Percentiles rank a stretch among this genome's conserved stretches.
Conservation (phyloP, 2,329 filamentous ascomycete species). For the Colletotrichum gigasporum region DNA sequence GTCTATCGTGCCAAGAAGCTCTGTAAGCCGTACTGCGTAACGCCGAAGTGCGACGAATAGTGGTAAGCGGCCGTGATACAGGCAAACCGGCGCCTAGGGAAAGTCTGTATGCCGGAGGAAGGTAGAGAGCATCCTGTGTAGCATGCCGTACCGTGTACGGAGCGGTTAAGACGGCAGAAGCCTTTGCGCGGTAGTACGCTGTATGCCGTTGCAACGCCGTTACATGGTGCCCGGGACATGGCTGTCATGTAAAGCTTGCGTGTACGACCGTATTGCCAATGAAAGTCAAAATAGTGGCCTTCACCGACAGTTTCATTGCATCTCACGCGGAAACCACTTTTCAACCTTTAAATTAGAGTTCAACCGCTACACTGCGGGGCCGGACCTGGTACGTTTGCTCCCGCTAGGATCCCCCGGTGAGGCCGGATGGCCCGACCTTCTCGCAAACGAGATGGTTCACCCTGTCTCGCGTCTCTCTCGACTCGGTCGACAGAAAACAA, state of each 20-base stretch:
- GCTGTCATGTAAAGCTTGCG: not conserved
- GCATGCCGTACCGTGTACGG: no score
- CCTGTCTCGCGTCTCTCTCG: not conserved
- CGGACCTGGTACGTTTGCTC: conserved; percentile 7
- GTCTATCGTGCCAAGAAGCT: not conserved
- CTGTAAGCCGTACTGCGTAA: no score
- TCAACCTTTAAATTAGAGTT: conserved; percentile 6
- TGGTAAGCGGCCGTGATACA: no score
- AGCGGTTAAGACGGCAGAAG: not conserved
- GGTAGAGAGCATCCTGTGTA: no score
- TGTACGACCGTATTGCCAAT: not conserved
- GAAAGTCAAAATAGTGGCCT: not conserved
- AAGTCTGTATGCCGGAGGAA: not conserved
- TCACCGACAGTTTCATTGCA: not conserved
- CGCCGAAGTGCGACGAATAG: no score
- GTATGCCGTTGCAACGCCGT: not conserved
- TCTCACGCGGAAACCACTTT: not conserved
- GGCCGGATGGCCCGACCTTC: not conserved
- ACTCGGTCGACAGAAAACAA: not conserved
- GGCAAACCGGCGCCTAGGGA: not conserved
- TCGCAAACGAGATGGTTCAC: not conserved
- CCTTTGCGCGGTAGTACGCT: no score
- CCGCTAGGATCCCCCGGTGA: not conserved
- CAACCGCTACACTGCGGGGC: not conserved
- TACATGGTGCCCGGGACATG: not conserved